These are phyloP conservation scores for Solanum pimpinellifolium DNA, from an alignment of 257 asterid species.

Conservation along the genomic window DNA sequence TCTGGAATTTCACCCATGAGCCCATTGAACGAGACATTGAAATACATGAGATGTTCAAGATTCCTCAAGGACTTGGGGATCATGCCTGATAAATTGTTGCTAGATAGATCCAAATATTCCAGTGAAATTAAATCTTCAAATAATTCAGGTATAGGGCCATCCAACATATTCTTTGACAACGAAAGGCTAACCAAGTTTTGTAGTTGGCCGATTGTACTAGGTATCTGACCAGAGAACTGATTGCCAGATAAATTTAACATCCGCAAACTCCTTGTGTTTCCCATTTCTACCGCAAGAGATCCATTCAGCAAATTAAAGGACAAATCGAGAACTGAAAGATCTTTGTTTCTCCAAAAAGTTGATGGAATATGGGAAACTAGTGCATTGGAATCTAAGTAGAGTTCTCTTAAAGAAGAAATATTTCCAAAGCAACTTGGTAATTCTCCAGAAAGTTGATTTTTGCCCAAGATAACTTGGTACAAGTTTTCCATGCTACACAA, in stretches of 20 bases:
- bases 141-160: constrained; percentile 5
- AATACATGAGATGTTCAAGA: neutral
- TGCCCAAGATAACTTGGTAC: neutral
- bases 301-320: constrained; percentile 4
- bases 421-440: constrained; percentile 8
- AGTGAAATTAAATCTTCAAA: neutral
- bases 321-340: neutral
- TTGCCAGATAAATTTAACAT: neutral
- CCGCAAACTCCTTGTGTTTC: neutral
- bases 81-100: neutral
- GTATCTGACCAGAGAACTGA: constrained; percentile 9
- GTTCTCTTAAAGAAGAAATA: neutral
- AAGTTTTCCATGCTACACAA: neutral
- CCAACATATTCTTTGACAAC: constrained; percentile 3
- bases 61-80: neutral
- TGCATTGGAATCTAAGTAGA: neutral
- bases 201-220: constrained; percentile 2
- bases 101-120: constrained; percentile 1
- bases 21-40: constrained; percentile 3
- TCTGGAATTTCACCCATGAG: constrained; percentile 6
- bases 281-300: constrained; percentile 2
- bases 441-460: constrained; percentile 5
- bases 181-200: neutral
- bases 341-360: neutral
- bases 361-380: constrained; percentile 8